Conservation (phyloP, 1,284 basidiomycete species). For the Singerocomus inundabilis region DNA sequence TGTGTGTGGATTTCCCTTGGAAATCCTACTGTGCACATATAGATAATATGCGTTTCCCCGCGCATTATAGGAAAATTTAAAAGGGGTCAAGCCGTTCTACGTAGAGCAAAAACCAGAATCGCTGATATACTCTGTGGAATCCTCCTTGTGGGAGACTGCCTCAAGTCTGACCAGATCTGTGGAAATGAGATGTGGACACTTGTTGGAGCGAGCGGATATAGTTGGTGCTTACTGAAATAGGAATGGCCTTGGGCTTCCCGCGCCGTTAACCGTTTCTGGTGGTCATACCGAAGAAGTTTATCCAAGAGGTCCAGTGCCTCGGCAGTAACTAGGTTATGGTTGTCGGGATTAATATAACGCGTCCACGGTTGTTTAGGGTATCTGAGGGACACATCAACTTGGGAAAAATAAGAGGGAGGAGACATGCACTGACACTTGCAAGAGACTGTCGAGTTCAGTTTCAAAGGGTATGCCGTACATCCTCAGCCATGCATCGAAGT, state of each 20-base stretch:
- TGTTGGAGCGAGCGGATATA: conserved; percentile 19
- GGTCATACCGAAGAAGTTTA: conserved; percentile 82
- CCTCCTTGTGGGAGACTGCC: conserved; percentile 47
- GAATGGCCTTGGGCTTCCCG: conserved; percentile 73
- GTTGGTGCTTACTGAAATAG: conserved; percentile 66
- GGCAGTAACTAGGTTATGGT: conserved; percentile 69
- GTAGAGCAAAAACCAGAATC: conserved; percentile 60
- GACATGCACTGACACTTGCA: conserved; percentile 49
- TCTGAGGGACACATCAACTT: conserved; percentile 34
- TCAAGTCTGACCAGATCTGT: conserved; percentile 54
- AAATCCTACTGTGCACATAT: conserved; percentile 10
- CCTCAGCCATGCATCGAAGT: conserved; percentile 71
- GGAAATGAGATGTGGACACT: conserved; percentile 23
- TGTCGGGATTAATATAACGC: conserved; percentile 69
- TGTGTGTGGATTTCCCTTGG: conserved; percentile 8
- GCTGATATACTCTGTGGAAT: conserved; percentile 51
- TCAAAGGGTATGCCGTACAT: conserved; percentile 78
- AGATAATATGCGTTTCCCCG: conserved; percentile 6
- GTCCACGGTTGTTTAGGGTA: conserved; percentile 79
- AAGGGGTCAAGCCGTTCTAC: conserved; percentile 21
- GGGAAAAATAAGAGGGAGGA: not conserved
- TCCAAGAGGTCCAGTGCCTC: conserved; percentile 83
- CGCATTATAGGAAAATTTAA: not conserved
- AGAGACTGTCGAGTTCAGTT: conserved; percentile 63
- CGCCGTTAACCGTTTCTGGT: conserved; percentile 81